Evolutionary conservation across 2,329 filamentous ascomycete genomes (phyloP), one percentile per base, ranked within the genome.

Genomic region (Xylaria sp.): DNA sequence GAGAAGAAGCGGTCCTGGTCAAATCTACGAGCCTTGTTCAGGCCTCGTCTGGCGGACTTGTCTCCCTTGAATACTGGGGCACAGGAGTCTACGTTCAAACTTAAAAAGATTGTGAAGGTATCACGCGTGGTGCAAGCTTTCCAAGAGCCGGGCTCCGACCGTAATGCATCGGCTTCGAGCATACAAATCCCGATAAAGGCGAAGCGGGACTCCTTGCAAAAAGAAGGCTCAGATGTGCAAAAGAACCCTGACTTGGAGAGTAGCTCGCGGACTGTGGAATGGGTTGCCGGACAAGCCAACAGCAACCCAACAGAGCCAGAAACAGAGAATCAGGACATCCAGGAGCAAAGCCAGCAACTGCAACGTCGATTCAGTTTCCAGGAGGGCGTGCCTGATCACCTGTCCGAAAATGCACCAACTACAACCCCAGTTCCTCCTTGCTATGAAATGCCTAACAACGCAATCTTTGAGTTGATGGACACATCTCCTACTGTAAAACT

Each of bases 1-100:
- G 37, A 21, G 32, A 71, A 66, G 55, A 69, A 67, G 50, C 61
- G 67, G 27, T 71, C 66, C 25, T 71, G 69, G 69, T 69, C 67
- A 40, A 66, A 69, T 37, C 42, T 71, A 13, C 63, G 69, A 58
- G 54, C 57, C 32, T 32, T 67, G 5, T 62, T 69, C n/a, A 62
- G 32, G 12, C 29, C 65, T 60, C 68, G 68, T 29, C 48, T 62
- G 40, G 23, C 48, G 25, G 65, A 68, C 37, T 40, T 68, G 25
- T 61, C 60, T 37, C 44, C 57, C 5, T 57, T 48, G 9, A 47
- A 62, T n/a, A 50, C 58, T 1, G 65, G 64, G 25, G 35, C 55
- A 18, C 64, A 67, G 16, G 60, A 66, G 3, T 66, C 66, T 23
- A 37, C 63, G 27, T 69, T 63, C 23, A 69, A 63, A 59, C 37